Evolutionary conservation across 164 flowering plant species (phyloP).

Genomic region (Hamamelis virginiana): DNA sequence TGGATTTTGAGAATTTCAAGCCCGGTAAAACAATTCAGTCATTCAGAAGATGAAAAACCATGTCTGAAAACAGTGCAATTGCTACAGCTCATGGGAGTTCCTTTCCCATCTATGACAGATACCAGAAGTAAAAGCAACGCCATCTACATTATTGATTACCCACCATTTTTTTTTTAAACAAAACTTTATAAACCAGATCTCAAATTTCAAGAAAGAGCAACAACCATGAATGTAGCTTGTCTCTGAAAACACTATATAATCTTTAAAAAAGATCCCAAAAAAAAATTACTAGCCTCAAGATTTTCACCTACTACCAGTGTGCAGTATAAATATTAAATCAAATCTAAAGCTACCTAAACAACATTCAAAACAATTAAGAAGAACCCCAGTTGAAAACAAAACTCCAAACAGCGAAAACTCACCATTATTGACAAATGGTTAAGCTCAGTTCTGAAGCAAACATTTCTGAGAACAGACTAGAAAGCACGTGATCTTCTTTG

Average conservation of each 20-base stretch:
- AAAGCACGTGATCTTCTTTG: neutral
- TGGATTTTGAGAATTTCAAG: neutral
- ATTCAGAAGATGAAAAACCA: neutral
- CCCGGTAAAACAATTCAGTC: neutral
- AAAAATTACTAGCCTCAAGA: neutral
- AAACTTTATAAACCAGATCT: neutral
- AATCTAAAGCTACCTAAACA: slow-evolving; percentile 1
- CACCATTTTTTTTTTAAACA: neutral
- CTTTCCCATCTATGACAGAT: neutral
- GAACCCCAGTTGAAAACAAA: slow-evolving; percentile 14
- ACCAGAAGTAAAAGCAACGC: neutral
- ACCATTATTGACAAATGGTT: neutral
- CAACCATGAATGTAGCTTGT: neutral
- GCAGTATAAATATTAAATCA: neutral
- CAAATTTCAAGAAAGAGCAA: neutral
- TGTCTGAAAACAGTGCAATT: neutral
- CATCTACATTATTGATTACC: neutral
- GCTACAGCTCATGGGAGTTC: neutral
- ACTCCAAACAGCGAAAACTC: neutral
- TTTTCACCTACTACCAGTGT: neutral
- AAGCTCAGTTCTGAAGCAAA: neutral
- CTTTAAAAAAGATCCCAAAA: neutral
- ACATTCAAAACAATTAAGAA: neutral
- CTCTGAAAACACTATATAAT: neutral
- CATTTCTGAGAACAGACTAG: neutral